phyloP scores from a whole-genome alignment of 2,329 filamentous ascomycete genomes.

The Ceratocystiopsis minuta region DNA sequence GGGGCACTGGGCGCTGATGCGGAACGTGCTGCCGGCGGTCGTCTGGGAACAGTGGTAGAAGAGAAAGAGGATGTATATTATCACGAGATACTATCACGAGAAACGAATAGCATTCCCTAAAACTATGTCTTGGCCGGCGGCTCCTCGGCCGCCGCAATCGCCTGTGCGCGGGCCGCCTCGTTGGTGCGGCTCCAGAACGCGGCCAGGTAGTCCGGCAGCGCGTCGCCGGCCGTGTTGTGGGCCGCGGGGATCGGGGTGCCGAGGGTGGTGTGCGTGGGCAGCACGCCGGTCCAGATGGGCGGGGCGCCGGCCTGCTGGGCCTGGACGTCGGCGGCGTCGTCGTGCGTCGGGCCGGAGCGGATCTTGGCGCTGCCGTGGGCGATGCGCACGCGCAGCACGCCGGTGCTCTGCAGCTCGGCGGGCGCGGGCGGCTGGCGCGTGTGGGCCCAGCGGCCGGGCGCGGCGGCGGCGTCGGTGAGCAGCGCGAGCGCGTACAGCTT shows the following conservation, averaged over 20 bases:
- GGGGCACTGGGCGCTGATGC: constrained; percentile 87
- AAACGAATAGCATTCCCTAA: neutral
- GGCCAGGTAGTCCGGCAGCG: constrained; percentile 43
- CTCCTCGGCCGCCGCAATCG: constrained; percentile 10
- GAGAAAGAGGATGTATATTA: neutral
- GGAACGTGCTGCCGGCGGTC: constrained; percentile 53
- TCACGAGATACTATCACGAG: neutral
- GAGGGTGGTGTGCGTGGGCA: constrained; percentile 44
- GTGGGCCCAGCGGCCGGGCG: constrained; percentile 50
- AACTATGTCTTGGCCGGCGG: constrained; percentile 1
- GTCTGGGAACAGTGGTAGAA: constrained; percentile 80
- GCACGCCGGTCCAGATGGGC: constrained; percentile 35
- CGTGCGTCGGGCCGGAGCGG: constrained; percentile 42
- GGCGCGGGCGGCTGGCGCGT: constrained; percentile 51
- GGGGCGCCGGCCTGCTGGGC: constrained; percentile 15
- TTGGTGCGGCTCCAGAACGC: constrained; percentile 21
- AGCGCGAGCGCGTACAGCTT: constrained; percentile 62
- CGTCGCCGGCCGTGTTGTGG: constrained; percentile 27
- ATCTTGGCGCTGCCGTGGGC: constrained; percentile 60
- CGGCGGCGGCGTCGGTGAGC: constrained; percentile 52
- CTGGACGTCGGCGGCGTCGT: constrained; percentile 30
- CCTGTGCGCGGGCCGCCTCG: constrained; percentile 8
- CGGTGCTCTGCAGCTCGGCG: constrained; percentile 58
- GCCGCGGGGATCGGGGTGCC: constrained; percentile 43
- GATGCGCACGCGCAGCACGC: constrained; percentile 51